Percentiles rank a stretch among this genome's conserved stretches.
phyloP scores from a whole-genome alignment of 371 early-diverging fungal genomes.

The Rhizomucor pusillus region DNA sequence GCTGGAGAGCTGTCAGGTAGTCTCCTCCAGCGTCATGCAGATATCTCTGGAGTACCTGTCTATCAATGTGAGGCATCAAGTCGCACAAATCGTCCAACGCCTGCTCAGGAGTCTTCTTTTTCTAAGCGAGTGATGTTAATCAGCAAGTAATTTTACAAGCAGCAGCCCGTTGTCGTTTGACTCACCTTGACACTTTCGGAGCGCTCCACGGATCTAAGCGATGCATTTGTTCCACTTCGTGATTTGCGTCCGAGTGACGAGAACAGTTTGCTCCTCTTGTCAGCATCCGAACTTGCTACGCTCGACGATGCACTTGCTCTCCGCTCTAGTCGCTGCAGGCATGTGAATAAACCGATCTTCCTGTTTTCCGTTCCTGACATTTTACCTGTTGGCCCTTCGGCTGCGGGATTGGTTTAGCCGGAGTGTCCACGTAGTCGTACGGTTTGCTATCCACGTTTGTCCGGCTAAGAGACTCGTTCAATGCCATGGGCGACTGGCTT shows the following conservation, averaged over 20 bases:
- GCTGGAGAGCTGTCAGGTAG: conserved; percentile 29
- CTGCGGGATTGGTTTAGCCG: conserved; percentile 24
- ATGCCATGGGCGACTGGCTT: conserved; percentile 18
- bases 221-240: conserved; percentile 13
- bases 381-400: too few species aligned
- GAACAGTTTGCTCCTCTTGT: conserved; percentile 14
- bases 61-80: conserved; percentile 31
- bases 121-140: too few species aligned
- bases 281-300: conserved; percentile 3
- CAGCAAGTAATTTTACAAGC: too few species aligned
- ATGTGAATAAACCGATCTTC: neutral
- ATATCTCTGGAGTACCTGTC: conserved; percentile 16
- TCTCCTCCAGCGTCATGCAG: conserved; percentile 32
- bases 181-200: conserved; percentile 20
- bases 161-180: too few species aligned
- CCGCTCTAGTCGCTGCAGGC: neutral
- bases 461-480: conserved; percentile 14
- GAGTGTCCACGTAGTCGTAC: conserved; percentile 40
- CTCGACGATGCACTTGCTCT: too few species aligned
- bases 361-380: neutral
- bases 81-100: conserved; percentile 31
- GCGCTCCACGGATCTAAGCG: conserved; percentile 12
- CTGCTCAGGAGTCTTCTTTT: conserved; percentile 8
- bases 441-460: conserved; percentile 15
- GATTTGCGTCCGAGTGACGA: conserved; percentile 27